Base-by-base conservation (phyloP, 352 stramenopile species). In the Thalassiosira hispida region DNA sequence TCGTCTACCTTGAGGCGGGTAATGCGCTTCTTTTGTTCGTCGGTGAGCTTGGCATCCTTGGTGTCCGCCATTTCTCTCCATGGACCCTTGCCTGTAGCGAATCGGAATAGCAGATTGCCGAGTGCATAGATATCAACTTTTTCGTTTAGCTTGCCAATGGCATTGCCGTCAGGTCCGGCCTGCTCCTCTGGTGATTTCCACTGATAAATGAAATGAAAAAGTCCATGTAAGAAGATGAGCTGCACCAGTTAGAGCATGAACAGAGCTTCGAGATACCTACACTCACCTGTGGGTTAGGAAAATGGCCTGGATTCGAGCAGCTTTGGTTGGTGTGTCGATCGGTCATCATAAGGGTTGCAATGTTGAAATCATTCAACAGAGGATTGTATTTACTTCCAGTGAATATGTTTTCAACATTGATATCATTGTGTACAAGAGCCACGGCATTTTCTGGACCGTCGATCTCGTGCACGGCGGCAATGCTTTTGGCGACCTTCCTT, bases 361-460 rank as follows among this genome's bases (percentile, higher is more conserved):
- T 86, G 55, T 86, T 86, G 55, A 86, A 86, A 74, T 86, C 78
- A 61, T 86, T 86, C 44, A 86, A 60, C 27, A 80, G 35, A 46
- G 79, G 79, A 29, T 55, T 59, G 22, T 49, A 29, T 22, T 65
- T 64, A 11, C 27, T 14, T 31, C 70, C 79, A 53, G 57, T 66
- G 57, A 86, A 78, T 16, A 86, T 78, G 38, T 86, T 86, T n/a
- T 61, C 33, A 9, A 72, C 18, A 49, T 83, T 86, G 22, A 86
- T 73, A 64, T 86, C 79, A 64, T 86, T 86, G 64, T 86, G 79
- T 11, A 86, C 71, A 8, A 86, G 42, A 18, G 72, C 65, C 18
- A 60, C 65, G 11, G 56, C 27, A 38, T 55, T 67, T 6, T 56
- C 56, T 0, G 31, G 60, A 22, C 68, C 67, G 46, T 77, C 74